Evolutionary conservation across 1,284 basidiomycete species (phyloP), one percentile per base, ranked within the genome.

Genomic region (Caloboletus firmus): DNA sequence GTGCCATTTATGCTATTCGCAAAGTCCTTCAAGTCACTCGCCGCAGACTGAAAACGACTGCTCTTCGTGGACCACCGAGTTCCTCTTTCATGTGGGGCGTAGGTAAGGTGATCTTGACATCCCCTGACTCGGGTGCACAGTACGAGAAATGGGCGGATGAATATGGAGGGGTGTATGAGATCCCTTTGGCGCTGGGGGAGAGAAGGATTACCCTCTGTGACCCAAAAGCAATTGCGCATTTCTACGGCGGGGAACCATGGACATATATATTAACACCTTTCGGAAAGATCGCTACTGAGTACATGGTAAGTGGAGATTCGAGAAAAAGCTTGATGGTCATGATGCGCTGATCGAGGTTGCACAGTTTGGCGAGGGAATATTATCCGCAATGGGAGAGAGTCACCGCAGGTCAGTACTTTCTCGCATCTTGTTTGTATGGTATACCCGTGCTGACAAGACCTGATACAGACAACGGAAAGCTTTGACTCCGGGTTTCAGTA

Each of bases 191-290:
- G 0, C 62, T 85, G 18, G 80, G 80, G 0, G 59, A 65, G 0
- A 71, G 58, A 8, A 66, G 64, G 20, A 66, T 84, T 20, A 63
- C 81, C 4, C 67, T 85, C 11, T 74, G 73, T 39, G 84, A 85
- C 58, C 78, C 81, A 0, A 82, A 78, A 59, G 83, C 83, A 0
- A 68, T 80, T 32, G 68, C 76, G 0, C 80, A 84, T 56, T 76
- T 82, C 51, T 81, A 78, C 56, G 70, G 73, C 0, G 73, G 70
- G 51, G 82, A 83, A 47, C 77, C 80, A 0, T 76, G 72, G 58
- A 58, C 57, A 13, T 68, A 65, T 20, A 17, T 52, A 13, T 12
- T 36, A 13, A 45, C 59, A 0, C 57, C 57, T 5, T 32, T 42
- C 5, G 24, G 7, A 15, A 31, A 51, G 42, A 20, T 51, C 5